phyloP scores from a whole-genome alignment of 1,284 basidiomycete genomes.

The Cryptococcus sp. region DNA sequence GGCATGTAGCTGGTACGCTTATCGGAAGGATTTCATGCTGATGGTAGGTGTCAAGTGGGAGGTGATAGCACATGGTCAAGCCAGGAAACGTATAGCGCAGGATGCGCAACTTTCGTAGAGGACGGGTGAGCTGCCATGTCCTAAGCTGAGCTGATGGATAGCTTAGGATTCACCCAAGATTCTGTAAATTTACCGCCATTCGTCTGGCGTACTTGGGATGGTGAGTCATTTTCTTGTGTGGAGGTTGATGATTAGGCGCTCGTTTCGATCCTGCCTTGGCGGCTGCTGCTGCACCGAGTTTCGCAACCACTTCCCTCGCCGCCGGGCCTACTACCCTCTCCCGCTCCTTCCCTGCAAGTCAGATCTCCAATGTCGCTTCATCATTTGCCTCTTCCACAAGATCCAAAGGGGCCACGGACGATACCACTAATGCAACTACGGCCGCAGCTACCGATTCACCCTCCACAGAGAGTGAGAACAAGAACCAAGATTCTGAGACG shows the following conservation, averaged over 20 bases:
- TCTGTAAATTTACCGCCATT: conserved; percentile 5
- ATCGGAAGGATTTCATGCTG: neutral
- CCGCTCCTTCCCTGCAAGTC: conserved; percentile 7
- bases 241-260: neutral
- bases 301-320: conserved; percentile 5
- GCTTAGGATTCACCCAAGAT: conserved; percentile 8
- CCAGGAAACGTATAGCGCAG: conserved; percentile 11
- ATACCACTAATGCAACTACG: no score
- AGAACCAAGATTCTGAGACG: neutral
- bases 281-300: conserved; percentile 1
- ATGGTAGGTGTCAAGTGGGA: conserved; percentile 13
- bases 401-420: no score
- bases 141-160: neutral
- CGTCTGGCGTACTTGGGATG: conserved; percentile 9
- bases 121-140: conserved; percentile 11
- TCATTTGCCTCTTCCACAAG: no score
- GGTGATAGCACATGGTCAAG: conserved; percentile 8
- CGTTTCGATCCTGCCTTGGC: neutral
- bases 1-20: conserved; percentile 11
- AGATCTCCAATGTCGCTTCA: no score
- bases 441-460: conserved; percentile 2
- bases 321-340: conserved; percentile 20
- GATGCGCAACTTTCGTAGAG: conserved; percentile 5
- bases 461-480: neutral
- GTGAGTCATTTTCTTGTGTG: neutral